phyloP scores from a whole-genome alignment of 2,329 filamentous ascomycete species.

The Colletotrichum orbiculare region DNA sequence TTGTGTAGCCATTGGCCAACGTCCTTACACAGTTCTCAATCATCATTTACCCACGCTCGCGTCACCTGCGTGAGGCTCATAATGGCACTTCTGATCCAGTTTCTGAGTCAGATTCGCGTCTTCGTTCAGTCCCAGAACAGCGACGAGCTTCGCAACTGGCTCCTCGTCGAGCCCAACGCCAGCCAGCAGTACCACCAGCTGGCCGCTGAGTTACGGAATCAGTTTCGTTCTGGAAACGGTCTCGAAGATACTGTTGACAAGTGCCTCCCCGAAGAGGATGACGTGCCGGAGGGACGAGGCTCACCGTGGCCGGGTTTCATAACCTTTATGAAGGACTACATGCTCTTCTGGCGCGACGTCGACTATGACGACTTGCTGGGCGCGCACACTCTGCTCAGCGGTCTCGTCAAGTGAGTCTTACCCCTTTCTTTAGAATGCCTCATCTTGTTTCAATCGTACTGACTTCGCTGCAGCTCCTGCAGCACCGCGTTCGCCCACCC shows the following conservation, averaged over 20 bases:
- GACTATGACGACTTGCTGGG: constrained; percentile 79
- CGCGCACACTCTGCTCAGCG: constrained; percentile 80
- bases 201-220: constrained; percentile 71
- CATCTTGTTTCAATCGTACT: constrained; percentile 8
- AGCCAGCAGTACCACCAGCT: constrained; percentile 75
- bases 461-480: constrained; percentile 70
- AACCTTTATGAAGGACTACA: constrained; percentile 83
- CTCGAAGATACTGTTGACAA: constrained; percentile 73
- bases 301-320: constrained; percentile 81
- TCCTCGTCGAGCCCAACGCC: constrained; percentile 80
- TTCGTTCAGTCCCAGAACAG: constrained; percentile 74
- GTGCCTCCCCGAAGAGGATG: constrained; percentile 72
- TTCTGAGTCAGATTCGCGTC: constrained; percentile 72
- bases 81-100: constrained; percentile 75
- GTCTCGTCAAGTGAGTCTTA: constrained; percentile 75
- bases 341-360: constrained; percentile 84
- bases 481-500: constrained; percentile 84
- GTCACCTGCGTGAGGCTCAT: constrained; percentile 20
- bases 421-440: not conserved
- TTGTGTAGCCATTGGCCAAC: not conserved
- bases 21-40: not conserved
- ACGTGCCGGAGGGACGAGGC: constrained; percentile 71
- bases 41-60: not conserved
- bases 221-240: constrained; percentile 61
- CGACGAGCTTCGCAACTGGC: constrained; percentile 72